Conservation (phyloP, 148 eudicot genomes). For the Nepenthes mirabilis region DNA sequence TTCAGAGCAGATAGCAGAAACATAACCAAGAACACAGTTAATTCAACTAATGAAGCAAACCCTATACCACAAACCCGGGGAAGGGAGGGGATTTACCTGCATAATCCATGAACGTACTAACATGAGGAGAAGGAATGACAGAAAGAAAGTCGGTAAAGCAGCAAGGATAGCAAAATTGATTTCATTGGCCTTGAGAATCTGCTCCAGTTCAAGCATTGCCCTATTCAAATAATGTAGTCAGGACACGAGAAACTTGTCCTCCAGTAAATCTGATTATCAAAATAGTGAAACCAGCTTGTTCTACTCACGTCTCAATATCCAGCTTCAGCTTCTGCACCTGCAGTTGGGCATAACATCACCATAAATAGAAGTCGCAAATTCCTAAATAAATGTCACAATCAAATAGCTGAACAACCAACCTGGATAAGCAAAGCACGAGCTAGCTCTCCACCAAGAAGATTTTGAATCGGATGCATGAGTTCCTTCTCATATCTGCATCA, state of each 20-base stretch:
- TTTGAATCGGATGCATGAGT: slow-evolving; percentile 77
- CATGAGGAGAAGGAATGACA: slow-evolving; percentile 47
- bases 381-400: neutral
- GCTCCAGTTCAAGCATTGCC: slow-evolving; percentile 98
- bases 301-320: slow-evolving; percentile 91
- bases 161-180: slow-evolving; percentile 97
- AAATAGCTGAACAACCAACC: slow-evolving; percentile 26
- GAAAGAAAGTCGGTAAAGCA: slow-evolving; percentile 82
- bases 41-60: too few species aligned
- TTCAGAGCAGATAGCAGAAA: too few species aligned
- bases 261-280: slow-evolving; percentile 5
- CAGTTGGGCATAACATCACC: slow-evolving; percentile 5
- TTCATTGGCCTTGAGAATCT: slow-evolving; percentile 96
- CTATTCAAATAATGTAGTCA: slow-evolving; percentile 21
- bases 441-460: slow-evolving; percentile 81
- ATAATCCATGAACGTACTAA: slow-evolving; percentile 79
- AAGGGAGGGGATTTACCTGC: slow-evolving; percentile 34
- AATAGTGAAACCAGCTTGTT: neutral
- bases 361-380: neutral
- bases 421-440: slow-evolving; percentile 92
- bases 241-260: slow-evolving; percentile 6
- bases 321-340: slow-evolving; percentile 99
- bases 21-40: too few species aligned
- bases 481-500: slow-evolving; percentile 88
- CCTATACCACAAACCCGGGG: too few species aligned